Evolutionary conservation across 2,329 filamentous ascomycete species (phyloP), one percentile per base, ranked within the genome.

Genomic region (Phialophora tarda): DNA sequence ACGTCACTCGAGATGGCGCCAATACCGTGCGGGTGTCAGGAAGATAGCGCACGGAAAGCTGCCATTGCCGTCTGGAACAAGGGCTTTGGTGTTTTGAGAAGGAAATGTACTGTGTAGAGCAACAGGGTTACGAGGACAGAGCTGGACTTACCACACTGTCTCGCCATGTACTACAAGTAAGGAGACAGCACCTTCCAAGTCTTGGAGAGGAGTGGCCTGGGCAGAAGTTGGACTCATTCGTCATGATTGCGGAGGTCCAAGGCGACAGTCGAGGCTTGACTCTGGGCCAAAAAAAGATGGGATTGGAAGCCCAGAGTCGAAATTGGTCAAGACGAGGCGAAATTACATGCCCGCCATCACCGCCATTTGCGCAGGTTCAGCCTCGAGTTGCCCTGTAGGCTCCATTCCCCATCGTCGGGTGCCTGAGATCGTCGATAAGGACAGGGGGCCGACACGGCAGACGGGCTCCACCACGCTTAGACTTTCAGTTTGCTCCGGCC

Each of bases 291-390:
- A 30, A 26, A 55, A 26, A n/a, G 14, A 30, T 34, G 6, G 23
- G 53, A 30, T 12, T 30, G 53, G 53, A 30, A 28, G 26, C 26
- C 23, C 11, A 21, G 12, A 44, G 38, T 44, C 38, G 53, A 30
- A 55, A 55, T 30, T 34, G 21, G 24, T 24, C 53, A 58, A 58
- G 55, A 21, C n/a, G 34, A 58, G n/a, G 55, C 55, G 55, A 58
- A 28, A 58, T 58, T 58, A 17, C n/a, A 51, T 44, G 17, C 17
- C 11, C 38, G 7, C 17, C 38, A 44, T 21, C 38, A n/a, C 17
- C 38, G 17, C 38, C 17, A 21, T 44, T 44, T 44, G 23, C 8
- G 24, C 48, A 51, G 5, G 48, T 14, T 51, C 48, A 51, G 48
- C 17, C 48, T 51, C 12, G 48, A 51, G 14, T 51, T 51, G 48